Base-by-base conservation (phyloP, 192 early-diverging fungal genomes). In the Lunasporangiospora selenospora region DNA sequence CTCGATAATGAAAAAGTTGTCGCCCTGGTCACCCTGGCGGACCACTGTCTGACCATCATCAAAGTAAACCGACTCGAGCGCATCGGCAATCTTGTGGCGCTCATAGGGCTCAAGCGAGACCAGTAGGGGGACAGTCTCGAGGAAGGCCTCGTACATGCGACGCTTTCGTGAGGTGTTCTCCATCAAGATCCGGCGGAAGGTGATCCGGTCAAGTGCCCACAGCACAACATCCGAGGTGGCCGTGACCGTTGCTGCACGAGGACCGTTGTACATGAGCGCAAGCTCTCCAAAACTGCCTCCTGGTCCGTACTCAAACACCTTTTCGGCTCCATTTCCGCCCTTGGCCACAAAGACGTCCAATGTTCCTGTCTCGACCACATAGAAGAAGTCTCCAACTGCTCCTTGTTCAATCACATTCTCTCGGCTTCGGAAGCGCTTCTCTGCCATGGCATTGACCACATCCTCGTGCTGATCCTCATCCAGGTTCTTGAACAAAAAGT, bases 221-320 rank as follows among this genome's bases (percentile, higher is more conserved):
- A 99, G 79, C n/a, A 94, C 89, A 26, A 88, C 76, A 31, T 92
- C 87, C 16, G 88, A 85, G 0, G 94, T 97, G 3, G 94, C 91
- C 1, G 82, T 81, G 31, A 99, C 91, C 0, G 96, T 97, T n/a
- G 97, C 97, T 2, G 97, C 97, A 32, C 97, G 88, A 19, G 97
- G 97, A 9, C 95, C 95, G 75, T 98, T 98, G 79, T 99, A 99
- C 97, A 99, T 99, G 16, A 99, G 83, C 31, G 97, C 97, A 45
- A 99, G 83, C 81, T 99, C 96, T 58, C 97, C 97, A 92, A 99
- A 99, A 69, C 88, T 90, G 30, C 94, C 96, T 41, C 92, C 89
- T 23, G 91, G 82, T 9, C 78, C 90, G 61, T 95, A 97, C 42
- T 84, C 80, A 44, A 85, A 77, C 4, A 98, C 96, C 73, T 90